A percentile compares a stretch with the other conserved stretches of the same genome.
Evolutionary conservation across 1,284 basidiomycete genomes (phyloP).

Genomic region (Pseudozyma hubeiensis): DNA sequence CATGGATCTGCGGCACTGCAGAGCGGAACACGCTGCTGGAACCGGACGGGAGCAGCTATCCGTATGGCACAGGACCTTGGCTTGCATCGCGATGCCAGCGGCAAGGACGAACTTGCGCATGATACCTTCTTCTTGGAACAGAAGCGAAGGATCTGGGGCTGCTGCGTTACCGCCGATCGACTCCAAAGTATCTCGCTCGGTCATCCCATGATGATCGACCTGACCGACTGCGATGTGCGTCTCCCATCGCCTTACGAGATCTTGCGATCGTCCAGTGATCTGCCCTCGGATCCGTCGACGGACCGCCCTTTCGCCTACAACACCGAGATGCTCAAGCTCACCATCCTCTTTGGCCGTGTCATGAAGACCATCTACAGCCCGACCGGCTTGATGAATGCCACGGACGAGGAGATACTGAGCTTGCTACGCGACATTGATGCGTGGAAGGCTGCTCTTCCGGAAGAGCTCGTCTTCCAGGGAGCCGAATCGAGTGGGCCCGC

Average conservation of each 20-base stretch:
- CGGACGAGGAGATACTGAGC: conserved; percentile 61
- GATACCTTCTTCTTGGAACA: conserved; percentile 62
- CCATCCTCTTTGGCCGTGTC: conserved; percentile 64
- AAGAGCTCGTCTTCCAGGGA: conserved; percentile 51
- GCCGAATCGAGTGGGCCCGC: conserved; percentile 49
- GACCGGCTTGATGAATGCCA: conserved; percentile 64
- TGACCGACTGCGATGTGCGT: conserved; percentile 65
- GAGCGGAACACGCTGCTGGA: conserved; percentile 67
- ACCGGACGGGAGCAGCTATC: conserved; percentile 63
- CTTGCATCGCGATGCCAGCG: conserved; percentile 61
- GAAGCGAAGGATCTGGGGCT: conserved; percentile 63
- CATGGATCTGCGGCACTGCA: conserved; percentile 69
- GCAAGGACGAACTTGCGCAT: conserved; percentile 56
- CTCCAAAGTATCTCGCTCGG: conserved; percentile 58
- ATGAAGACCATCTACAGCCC: conserved; percentile 67
- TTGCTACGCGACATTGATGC: conserved; percentile 61
- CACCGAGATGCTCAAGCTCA: conserved; percentile 65
- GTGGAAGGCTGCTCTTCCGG: conserved; percentile 57
- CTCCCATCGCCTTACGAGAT: conserved; percentile 63
- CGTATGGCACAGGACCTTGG: conserved; percentile 66
- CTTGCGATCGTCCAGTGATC: conserved; percentile 51
- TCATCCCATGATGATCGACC: conserved; percentile 61
- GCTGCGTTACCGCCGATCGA: conserved; percentile 63
- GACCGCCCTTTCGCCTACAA: conserved; percentile 63
- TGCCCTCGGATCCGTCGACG: conserved; percentile 42